These are phyloP conservation scores for Cerioporus squamosus DNA, from an alignment of 1,284 basidiomycete genomes.

Conservation along the genomic window DNA sequence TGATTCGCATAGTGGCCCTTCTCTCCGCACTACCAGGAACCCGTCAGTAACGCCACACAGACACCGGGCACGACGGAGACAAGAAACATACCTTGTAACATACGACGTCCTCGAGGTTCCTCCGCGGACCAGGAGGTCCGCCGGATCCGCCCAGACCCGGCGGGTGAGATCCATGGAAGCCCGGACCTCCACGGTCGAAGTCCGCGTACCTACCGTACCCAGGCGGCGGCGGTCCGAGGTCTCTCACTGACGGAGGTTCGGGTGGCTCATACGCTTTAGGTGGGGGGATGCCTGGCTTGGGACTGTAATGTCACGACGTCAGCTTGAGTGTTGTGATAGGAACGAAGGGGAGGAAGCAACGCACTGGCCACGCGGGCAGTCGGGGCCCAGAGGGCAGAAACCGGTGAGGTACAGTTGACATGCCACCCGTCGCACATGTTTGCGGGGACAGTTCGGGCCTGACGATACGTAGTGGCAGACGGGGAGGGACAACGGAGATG, in stretches of 20 bases:
- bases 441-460: constrained; percentile 91
- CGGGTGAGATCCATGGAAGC: constrained; percentile 41
- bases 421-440: constrained; percentile 90
- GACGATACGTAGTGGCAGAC: constrained; percentile 5
- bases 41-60: constrained; percentile 17
- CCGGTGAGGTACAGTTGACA: constrained; percentile 94
- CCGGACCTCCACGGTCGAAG: constrained; percentile 66
- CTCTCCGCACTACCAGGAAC: constrained; percentile 71
- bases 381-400: constrained; percentile 93
- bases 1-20: constrained; percentile 96
- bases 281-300: constrained; percentile 74
- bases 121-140: constrained; percentile 50
- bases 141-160: constrained; percentile 32
- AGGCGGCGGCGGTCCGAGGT: constrained; percentile 90
- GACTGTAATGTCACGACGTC: constrained; percentile 48
- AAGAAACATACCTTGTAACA: constrained; percentile 80
- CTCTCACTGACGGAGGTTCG: constrained; percentile 72
- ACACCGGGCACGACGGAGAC: constrained; percentile 10
- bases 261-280: constrained; percentile 83
- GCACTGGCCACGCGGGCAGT: constrained; percentile 92
- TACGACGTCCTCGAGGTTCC: constrained; percentile 85
- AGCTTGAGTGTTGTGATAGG: constrained; percentile 11
- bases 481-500: constrained; percentile 5
- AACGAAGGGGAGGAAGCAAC: constrained; percentile 39
- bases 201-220: constrained; percentile 88